phyloP scores from a whole-genome alignment of 2,329 filamentous ascomycete genomes.

The Amesomyces nigricolor region DNA sequence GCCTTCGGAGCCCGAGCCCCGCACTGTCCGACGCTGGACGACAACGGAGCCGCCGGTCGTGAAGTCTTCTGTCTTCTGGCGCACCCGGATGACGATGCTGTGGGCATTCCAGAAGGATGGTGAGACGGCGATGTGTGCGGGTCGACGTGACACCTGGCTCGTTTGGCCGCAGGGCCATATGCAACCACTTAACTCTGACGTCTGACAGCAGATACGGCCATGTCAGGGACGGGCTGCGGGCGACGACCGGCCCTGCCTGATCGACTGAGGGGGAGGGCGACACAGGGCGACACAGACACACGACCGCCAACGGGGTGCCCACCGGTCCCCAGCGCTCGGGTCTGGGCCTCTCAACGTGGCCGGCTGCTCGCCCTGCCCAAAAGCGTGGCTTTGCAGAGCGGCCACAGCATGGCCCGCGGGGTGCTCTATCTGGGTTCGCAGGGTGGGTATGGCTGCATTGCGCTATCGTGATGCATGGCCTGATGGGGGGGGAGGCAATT shows the following conservation, averaged over 20 bases:
- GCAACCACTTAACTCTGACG: constrained; percentile 18
- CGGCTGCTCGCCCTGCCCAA: constrained; percentile 11
- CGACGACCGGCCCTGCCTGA: constrained; percentile 5
- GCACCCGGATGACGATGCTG: not conserved
- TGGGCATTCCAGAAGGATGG: constrained; percentile 12
- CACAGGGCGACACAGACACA: constrained; percentile 2
- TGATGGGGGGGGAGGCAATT: constrained; percentile 2
- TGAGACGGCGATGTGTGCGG: not conserved
- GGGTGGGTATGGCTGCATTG: constrained; percentile 5
- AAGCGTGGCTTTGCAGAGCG: constrained; percentile 14
- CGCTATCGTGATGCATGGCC: constrained; percentile 10
- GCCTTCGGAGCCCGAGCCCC: not conserved
- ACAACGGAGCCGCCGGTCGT: not conserved
- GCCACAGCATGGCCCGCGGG: constrained; percentile 18
- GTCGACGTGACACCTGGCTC: constrained; percentile 6
- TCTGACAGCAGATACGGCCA: constrained; percentile 20
- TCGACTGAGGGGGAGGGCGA: not conserved
- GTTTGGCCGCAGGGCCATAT: constrained; percentile 3
- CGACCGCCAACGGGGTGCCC: constrained; percentile 3
- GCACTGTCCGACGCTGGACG: constrained; percentile 8
- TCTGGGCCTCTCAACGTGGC: constrained; percentile 16
- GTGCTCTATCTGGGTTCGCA: not conserved
- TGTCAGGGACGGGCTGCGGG: constrained; percentile 16
- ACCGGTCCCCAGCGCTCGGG: constrained; percentile 14
- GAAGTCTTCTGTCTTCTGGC: not conserved